A percentile compares a stretch with the other conserved stretches of the same genome.
phyloP scores from a whole-genome alignment of 2,329 filamentous ascomycete species.

The Ophiostoma triangulosporum region DNA sequence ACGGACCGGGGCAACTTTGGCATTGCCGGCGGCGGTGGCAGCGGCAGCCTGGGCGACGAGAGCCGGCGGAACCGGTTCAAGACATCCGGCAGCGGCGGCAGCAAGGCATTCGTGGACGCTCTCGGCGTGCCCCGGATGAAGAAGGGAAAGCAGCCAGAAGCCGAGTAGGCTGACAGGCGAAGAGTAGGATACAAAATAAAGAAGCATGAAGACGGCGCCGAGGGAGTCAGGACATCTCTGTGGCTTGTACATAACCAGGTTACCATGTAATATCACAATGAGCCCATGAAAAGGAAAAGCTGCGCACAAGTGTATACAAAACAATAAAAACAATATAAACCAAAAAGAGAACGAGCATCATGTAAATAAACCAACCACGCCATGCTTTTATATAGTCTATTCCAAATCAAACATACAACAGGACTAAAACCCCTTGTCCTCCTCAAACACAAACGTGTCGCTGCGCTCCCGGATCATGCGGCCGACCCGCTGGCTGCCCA shows the following conservation, averaged over 20 bases:
- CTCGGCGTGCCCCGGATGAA: conserved; percentile 8
- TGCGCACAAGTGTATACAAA: neutral
- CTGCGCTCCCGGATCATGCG: conserved; percentile 73
- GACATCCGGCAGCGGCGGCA: neutral
- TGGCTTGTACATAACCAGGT: conserved; percentile 1
- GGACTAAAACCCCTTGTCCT: conserved; percentile 17
- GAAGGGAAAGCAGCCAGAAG: neutral
- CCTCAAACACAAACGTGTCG: conserved; percentile 94
- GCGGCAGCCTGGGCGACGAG: neutral
- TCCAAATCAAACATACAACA: neutral
- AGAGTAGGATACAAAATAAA: neutral
- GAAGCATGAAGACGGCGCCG: neutral
- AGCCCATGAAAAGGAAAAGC: no score
- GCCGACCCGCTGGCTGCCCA: conserved; percentile 65
- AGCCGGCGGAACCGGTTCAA: neutral
- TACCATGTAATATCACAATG: conserved; percentile 9
- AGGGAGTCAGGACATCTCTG: conserved; percentile 9
- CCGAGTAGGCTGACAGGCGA: neutral
- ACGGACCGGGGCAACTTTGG: neutral
- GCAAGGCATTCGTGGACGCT: neutral
- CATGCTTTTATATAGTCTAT: neutral
- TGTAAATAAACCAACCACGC: neutral
- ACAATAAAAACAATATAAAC: neutral
- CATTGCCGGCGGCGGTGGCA: neutral
- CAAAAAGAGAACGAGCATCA: neutral